Evolutionary conservation across 2,329 filamentous ascomycete species (phyloP).

Genomic region (Colletotrichum cereale): DNA sequence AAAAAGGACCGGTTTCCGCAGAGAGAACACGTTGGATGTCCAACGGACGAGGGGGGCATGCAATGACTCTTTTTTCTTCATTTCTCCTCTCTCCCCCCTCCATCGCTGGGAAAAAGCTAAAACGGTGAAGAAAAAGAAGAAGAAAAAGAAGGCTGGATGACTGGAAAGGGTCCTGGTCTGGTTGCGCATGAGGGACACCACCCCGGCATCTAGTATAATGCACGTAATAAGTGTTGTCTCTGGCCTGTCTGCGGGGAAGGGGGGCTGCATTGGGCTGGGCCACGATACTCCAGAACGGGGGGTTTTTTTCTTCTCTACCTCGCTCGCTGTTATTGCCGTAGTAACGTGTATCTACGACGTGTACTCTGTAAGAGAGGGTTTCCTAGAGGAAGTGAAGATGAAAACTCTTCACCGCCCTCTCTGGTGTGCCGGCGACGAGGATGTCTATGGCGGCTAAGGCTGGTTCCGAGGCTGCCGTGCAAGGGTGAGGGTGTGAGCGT

Average conservation of each 20-base stretch:
- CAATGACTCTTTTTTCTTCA: constrained; percentile 12
- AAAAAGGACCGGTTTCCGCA: neutral
- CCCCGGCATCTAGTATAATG: constrained; percentile 26
- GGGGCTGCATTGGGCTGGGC: constrained; percentile 4
- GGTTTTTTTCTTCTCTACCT: neutral
- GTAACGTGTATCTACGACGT: neutral
- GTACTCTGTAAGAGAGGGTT: neutral
- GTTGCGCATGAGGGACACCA: constrained; percentile 3
- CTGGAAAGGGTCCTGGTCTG: neutral
- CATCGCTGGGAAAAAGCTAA: neutral
- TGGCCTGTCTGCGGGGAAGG: constrained; percentile 1
- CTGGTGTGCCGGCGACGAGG: constrained; percentile 13
- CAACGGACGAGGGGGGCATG: neutral
- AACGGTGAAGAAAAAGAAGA: neutral
- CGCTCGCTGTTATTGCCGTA: neutral
- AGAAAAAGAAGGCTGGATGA: neutral
- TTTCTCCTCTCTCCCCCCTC: neutral
- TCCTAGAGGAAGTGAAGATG: neutral
- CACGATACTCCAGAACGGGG: neutral
- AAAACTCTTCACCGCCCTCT: constrained; percentile 24
- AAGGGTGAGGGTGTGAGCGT: constrained; percentile 1
- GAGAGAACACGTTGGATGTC: constrained; percentile 9
- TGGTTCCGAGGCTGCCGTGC: constrained; percentile 22
- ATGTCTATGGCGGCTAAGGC: neutral
- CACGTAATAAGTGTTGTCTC: constrained; percentile 28